A percentile compares a stretch with the other conserved stretches of the same genome.
Conservation (phyloP, 805 yeast genomes). For the Barnettozyma californica region DNA sequence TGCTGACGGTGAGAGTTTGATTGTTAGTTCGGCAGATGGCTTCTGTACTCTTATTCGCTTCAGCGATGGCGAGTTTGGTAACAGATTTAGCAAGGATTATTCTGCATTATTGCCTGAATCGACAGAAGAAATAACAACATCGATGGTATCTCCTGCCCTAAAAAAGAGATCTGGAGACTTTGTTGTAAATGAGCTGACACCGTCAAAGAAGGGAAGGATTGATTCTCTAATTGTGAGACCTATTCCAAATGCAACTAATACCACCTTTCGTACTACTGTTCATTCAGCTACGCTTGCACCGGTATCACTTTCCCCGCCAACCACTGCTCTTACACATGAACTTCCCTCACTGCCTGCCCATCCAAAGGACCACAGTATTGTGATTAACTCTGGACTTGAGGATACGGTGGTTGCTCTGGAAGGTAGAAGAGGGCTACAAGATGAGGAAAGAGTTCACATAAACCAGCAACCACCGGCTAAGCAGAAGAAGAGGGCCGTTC, state of each 20-base stretch:
- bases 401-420: background rate
- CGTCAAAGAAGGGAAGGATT: constrained; percentile 8
- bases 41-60: constrained; percentile 71
- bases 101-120: constrained; percentile 15
- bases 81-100: constrained; percentile 27
- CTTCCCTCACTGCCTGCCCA: background rate
- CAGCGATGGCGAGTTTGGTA: constrained; percentile 52
- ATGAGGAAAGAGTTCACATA: constrained; percentile 25
- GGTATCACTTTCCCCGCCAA: too few species aligned
- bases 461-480: constrained; percentile 1
- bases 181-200: background rate
- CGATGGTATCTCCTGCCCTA: background rate
- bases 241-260: background rate
- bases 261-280: too few species aligned
- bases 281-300: too few species aligned
- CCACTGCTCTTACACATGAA: background rate
- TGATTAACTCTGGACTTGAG: background rate
- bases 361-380: background rate
- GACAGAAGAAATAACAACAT: constrained; percentile 1
- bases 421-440: constrained; percentile 13
- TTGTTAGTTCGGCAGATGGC: constrained; percentile 88
- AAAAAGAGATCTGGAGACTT: constrained; percentile 2
- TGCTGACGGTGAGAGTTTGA: constrained; percentile 60
- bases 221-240: background rate
- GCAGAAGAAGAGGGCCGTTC: constrained; percentile 2